These are phyloP conservation scores for Mycena galericulata DNA, from an alignment of 768 basidiomycete genomes.

Conservation along the genomic window DNA sequence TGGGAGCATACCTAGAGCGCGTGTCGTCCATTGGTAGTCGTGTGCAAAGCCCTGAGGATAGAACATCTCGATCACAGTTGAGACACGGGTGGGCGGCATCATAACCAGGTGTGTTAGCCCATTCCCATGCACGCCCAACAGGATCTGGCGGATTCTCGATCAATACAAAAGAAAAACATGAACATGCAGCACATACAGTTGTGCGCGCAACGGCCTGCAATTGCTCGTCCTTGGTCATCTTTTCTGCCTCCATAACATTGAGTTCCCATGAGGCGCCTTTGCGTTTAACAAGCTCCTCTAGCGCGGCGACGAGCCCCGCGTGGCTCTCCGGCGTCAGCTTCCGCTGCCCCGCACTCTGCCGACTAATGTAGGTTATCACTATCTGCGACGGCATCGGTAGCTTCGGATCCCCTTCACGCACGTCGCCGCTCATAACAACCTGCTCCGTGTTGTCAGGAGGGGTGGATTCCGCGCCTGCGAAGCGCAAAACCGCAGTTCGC, in stretches of 20 bases:
- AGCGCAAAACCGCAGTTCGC: constrained; percentile 71
- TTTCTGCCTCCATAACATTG: constrained; percentile 71
- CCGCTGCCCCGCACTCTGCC: constrained; percentile 67
- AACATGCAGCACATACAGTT: constrained; percentile 66
- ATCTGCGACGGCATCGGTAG: constrained; percentile 61
- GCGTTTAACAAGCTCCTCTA: constrained; percentile 62
- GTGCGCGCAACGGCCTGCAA: constrained; percentile 72
- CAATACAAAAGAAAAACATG: not conserved
- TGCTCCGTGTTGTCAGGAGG: constrained; percentile 35
- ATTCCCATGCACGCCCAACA: constrained; percentile 84
- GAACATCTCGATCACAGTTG: constrained; percentile 89
- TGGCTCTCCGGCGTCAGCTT: constrained; percentile 70
- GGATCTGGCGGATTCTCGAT: constrained; percentile 55
- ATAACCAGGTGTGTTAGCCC: constrained; percentile 88
- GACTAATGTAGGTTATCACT: constrained; percentile 79
- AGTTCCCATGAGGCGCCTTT: constrained; percentile 67
- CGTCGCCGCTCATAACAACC: constrained; percentile 11
- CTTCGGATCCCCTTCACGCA: constrained; percentile 40
- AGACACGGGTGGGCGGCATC: constrained; percentile 81
- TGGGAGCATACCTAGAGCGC: constrained; percentile 59
- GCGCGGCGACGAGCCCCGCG: constrained; percentile 59
- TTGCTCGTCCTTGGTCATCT: constrained; percentile 81
- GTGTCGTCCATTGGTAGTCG: constrained; percentile 88
- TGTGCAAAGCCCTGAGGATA: constrained; percentile 85
- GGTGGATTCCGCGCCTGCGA: constrained; percentile 62